Conservation (phyloP, 192 early-diverging fungal species). For the Podila minutissima region DNA sequence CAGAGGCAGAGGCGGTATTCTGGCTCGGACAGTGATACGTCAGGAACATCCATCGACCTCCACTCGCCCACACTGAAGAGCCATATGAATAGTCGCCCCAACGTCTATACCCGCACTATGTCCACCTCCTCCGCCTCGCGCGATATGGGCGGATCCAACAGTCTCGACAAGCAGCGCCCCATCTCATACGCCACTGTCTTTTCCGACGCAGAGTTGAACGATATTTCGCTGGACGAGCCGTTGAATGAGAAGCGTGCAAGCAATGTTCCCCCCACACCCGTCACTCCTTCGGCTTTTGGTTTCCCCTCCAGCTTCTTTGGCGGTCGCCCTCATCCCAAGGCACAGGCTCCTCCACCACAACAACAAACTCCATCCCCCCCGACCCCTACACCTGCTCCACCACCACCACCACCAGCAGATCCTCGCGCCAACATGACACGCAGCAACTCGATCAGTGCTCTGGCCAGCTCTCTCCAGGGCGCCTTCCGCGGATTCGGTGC, state of each 20-base stretch:
- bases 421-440: conserved; percentile 15
- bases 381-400: conserved; percentile 6
- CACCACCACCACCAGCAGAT: background rate
- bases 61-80: conserved; percentile 38
- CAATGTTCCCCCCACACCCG: conserved; percentile 25
- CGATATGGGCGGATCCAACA: conserved; percentile 2
- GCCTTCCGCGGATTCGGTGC: conserved; percentile 30
- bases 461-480: conserved; percentile 30
- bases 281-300: conserved; percentile 33
- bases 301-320: conserved; percentile 40
- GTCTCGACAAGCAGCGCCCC: conserved; percentile 28
- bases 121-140: conserved; percentile 17
- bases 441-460: conserved; percentile 38
- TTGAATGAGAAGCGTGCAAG: conserved; percentile 24
- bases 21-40: conserved; percentile 46
- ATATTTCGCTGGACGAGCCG: conserved; percentile 54
- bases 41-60: conserved; percentile 44
- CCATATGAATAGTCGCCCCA: conserved; percentile 9
- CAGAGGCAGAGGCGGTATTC: conserved; percentile 28
- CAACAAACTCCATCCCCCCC: conserved; percentile 14
- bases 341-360: conserved; percentile 2
- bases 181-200: conserved; percentile 48
- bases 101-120: conserved; percentile 18
- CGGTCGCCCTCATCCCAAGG: conserved; percentile 5
- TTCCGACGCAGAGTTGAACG: conserved; percentile 55